phyloP scores from a whole-genome alignment of 495 filamentous ascomycete genomes.

The Diplogelasinospora grovesii region DNA sequence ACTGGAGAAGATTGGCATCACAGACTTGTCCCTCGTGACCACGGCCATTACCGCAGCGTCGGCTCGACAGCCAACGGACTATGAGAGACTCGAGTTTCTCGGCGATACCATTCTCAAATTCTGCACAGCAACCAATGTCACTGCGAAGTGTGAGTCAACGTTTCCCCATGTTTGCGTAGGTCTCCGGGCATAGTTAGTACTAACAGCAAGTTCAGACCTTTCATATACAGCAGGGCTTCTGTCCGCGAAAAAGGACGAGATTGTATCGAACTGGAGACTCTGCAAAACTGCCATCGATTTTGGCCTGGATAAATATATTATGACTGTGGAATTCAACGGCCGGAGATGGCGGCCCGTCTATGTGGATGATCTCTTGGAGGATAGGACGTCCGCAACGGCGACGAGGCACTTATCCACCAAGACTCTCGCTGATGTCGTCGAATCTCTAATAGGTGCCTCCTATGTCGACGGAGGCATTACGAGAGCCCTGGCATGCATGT shows the following conservation, averaged over 20 bases:
- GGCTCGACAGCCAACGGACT: constrained; percentile 57
- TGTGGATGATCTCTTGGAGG: constrained; percentile 43
- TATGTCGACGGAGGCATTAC: constrained; percentile 63
- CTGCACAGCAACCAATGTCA: constrained; percentile 58
- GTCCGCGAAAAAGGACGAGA: constrained; percentile 57
- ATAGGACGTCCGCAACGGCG: constrained; percentile 11
- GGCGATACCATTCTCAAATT: constrained; percentile 86
- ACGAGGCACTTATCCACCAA: constrained; percentile 58
- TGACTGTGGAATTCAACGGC: constrained; percentile 59
- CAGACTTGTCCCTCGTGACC: constrained; percentile 48
- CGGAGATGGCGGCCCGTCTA: constrained; percentile 66
- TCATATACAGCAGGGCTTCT: no score
- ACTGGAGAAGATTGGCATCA: constrained; percentile 49
- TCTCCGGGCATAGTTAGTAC: no score
- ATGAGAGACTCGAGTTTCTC: constrained; percentile 84
- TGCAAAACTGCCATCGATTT: constrained; percentile 53
- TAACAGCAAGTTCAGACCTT: no score
- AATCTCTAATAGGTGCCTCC: constrained; percentile 72
- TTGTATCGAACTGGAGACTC: constrained; percentile 68
- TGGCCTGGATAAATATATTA: constrained; percentile 68
- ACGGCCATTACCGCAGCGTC: constrained; percentile 66
- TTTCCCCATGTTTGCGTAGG: no score
- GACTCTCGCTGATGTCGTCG: constrained; percentile 82
- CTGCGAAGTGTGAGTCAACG: constrained; percentile 49
- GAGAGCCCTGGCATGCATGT: constrained; percentile 59